Evolutionary conservation across 192 early-diverging fungal species (phyloP).

Genomic region (Coemansia sp.): DNA sequence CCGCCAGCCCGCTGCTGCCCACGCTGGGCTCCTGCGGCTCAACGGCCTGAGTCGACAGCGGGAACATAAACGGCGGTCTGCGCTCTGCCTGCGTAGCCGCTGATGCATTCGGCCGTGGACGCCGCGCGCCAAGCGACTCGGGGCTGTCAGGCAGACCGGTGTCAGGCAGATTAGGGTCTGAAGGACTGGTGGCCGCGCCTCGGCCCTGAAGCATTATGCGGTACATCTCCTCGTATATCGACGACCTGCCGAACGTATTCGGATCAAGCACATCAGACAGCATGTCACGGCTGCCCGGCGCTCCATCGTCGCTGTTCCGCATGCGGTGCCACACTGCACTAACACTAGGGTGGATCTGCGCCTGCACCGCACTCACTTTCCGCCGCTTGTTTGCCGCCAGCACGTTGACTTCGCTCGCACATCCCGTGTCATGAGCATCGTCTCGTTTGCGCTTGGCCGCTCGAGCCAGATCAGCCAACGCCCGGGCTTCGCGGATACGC

Average conservation of each 20-base stretch:
- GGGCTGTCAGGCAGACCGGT: not conserved
- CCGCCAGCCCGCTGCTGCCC: conserved; percentile 15
- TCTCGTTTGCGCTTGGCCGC: conserved; percentile 12
- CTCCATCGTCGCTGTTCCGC: not conserved
- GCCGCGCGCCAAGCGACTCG: not conserved
- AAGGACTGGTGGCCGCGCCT: not conserved
- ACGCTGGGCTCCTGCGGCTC: conserved; percentile 6
- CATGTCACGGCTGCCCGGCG: no score
- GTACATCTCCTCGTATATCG: not conserved
- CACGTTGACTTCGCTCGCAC: not conserved
- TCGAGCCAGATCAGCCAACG: conserved; percentile 7
- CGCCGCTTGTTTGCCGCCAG: conserved; percentile 3
- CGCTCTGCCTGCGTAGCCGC: not conserved
- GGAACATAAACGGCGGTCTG: not conserved
- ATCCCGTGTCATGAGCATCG: not conserved
- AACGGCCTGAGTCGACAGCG: not conserved
- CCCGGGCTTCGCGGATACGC: conserved; percentile 23
- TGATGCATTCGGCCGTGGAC: not conserved
- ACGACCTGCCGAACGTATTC: not conserved
- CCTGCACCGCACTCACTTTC: not conserved
- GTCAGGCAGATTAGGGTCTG: no score
- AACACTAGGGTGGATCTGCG: not conserved
- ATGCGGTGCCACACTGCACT: not conserved
- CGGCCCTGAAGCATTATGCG: not conserved
- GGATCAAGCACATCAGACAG: not conserved